Evolutionary conservation across 163 green algal genomes (phyloP).

Genomic region (Picocystis sp.): DNA sequence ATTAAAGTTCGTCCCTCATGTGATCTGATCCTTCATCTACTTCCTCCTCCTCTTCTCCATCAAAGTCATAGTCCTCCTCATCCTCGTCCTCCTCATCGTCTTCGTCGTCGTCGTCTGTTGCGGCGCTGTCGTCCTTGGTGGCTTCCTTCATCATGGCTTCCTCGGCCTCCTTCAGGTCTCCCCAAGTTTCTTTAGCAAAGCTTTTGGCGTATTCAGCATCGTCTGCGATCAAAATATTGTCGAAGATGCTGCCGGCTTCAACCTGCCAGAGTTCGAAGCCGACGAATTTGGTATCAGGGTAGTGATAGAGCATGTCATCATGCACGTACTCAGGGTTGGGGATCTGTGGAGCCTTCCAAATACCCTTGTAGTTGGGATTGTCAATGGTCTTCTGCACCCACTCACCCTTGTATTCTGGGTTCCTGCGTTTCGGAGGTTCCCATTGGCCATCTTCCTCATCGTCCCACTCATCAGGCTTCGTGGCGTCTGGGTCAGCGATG

Average conservation of each 20-base stretch:
- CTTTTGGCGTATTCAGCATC: conserved; percentile 43
- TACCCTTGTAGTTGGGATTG: conserved; percentile 86
- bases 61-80: no score
- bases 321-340: conserved; percentile 64
- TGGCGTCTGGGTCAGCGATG: conserved; percentile 48
- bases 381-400: conserved; percentile 55
- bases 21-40: no score
- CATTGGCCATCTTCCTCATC: conserved; percentile 59
- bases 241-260: conserved; percentile 68
- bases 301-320: conserved; percentile 49
- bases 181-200: conserved; percentile 60
- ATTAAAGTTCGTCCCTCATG: no score
- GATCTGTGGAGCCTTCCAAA: conserved; percentile 60
- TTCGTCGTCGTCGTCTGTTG: no score
- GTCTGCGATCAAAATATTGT: conserved; percentile 75
- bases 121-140: no score
- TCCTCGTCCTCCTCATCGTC: no score
- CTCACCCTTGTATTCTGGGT: conserved; percentile 74
- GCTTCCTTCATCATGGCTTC: no score
- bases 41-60: no score
- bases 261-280: conserved; percentile 71
- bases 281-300: conserved; percentile 47
- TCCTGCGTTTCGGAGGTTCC: conserved; percentile 57
- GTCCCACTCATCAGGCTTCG: conserved; percentile 73
- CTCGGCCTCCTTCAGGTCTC: conserved; percentile 3